Base-by-base conservation (phyloP, 306 rosid genomes). In the Cucumis cinereus region DNA sequence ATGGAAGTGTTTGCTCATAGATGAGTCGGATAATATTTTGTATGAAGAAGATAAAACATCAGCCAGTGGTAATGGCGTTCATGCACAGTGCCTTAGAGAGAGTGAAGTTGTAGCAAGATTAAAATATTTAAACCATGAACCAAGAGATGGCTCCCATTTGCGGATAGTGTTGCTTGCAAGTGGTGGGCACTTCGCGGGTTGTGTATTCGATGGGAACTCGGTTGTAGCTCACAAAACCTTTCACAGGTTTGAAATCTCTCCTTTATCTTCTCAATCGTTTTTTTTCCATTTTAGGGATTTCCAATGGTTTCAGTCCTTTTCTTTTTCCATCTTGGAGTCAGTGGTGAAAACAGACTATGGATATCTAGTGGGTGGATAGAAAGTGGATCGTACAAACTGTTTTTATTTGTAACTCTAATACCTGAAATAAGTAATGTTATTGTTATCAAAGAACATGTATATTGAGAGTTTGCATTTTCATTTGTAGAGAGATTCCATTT, bases 151-250 rank as follows among this genome's bases (percentile, higher is more conserved):
- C 10, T 85, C 89, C 57, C 81, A 7, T 64, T 83, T 91, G 77
- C 86, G 97, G 84, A 85, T 94, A 8, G 88, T 94, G 81, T 80
- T 94, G 81, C 96, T 94, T 81, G 96, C 88, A 10, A 90, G 96
- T 2, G 98, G 97, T 66, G 98, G 98, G 59, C 97, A 94, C 80
- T 94, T 94, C 73, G 98, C 92, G 0, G 96, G 96, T 16, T 90
- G 98, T 81, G 97, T 94, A 66, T 91, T 94, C 75, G 96, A 90
- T 38, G 98, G 98, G 57, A 89, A 80, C 77, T 68, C 12, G 10
- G 87, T 90, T 77, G 90, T 91, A 77, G 97, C 96, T 87, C 90
- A 87, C 84, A 94, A 94, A 88, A 94, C 97, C 74, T 94, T 94
- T 80, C 98, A 94, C 89, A 89, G 98, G 98, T 93, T 80, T 50